phyloP scores from a whole-genome alignment of 768 basidiomycete genomes.

The Inosperma sp. region DNA sequence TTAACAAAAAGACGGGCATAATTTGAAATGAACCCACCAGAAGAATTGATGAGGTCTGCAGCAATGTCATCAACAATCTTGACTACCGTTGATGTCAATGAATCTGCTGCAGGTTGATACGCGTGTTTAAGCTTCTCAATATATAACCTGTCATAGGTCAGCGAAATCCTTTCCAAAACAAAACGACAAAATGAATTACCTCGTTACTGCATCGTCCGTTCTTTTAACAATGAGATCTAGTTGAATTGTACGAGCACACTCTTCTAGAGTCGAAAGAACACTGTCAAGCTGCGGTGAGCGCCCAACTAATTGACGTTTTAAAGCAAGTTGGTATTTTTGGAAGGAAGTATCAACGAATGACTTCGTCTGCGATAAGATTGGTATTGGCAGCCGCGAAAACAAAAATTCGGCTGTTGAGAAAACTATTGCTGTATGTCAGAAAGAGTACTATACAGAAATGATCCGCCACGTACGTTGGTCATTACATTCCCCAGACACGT shows the following conservation, averaged over 20 bases:
- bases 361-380: constrained; percentile 40
- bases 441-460: too few species aligned
- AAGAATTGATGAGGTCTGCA: constrained; percentile 26
- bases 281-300: constrained; percentile 59
- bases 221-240: constrained; percentile 48
- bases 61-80: constrained; percentile 37
- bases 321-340: constrained; percentile 52
- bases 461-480: not conserved
- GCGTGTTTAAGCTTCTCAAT: constrained; percentile 37
- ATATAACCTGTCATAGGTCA: constrained; percentile 34
- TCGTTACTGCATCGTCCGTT: constrained; percentile 37
- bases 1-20: not conserved
- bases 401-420: constrained; percentile 49
- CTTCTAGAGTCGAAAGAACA: constrained; percentile 56
- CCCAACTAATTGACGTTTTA: constrained; percentile 61
- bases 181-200: constrained; percentile 34
- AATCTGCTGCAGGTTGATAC: constrained; percentile 51
- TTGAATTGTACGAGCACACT: constrained; percentile 52
- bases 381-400: constrained; percentile 50
- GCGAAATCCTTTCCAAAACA: not conserved
- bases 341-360: constrained; percentile 43
- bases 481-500: constrained; percentile 7
- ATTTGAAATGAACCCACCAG: constrained; percentile 31
- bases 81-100: constrained; percentile 40
- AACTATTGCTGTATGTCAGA: constrained; percentile 34